A percentile compares a stretch with the other conserved stretches of the same genome.
Evolutionary conservation across 345 rosid species (phyloP).

Genomic region (Durio zibethinus): DNA sequence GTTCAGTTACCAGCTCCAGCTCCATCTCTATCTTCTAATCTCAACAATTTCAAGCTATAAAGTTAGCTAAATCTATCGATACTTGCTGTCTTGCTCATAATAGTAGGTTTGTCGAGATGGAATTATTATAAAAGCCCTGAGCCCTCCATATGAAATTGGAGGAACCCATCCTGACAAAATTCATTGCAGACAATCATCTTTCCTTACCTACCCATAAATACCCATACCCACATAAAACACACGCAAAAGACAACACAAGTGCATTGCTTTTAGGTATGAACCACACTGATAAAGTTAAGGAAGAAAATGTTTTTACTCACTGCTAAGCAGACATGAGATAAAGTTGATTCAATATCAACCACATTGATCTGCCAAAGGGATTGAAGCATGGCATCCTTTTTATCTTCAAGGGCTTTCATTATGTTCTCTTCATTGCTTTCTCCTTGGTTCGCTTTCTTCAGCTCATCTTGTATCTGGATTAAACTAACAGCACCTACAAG

Average conservation of each 20-base stretch:
- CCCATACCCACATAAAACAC: background rate
- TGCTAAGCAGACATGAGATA: constrained; percentile 73
- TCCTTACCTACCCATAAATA: background rate
- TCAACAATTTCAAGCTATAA: background rate
- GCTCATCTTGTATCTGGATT: constrained; percentile 75
- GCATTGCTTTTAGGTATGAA: background rate
- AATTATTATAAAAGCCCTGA: background rate
- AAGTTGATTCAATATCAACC: constrained; percentile 81
- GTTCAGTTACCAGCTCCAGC: background rate
- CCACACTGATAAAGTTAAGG: background rate
- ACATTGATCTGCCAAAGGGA: constrained; percentile 97
- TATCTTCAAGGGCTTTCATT: constrained; percentile 67
- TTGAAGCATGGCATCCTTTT: constrained; percentile 77
- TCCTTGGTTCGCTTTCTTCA: constrained; percentile 58
- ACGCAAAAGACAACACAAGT: background rate
- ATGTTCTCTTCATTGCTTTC: constrained; percentile 70
- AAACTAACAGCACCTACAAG: constrained; percentile 78
- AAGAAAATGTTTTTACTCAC: constrained; percentile 41
- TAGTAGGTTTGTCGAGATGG: background rate
- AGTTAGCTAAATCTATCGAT: background rate
- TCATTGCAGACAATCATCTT: background rate
- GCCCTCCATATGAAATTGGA: too few species aligned
- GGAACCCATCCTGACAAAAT: background rate
- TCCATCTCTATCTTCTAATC: background rate
- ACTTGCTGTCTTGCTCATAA: background rate